Conservation (phyloP, 2,329 filamentous ascomycete genomes). For the Bretziella fagacearum region DNA sequence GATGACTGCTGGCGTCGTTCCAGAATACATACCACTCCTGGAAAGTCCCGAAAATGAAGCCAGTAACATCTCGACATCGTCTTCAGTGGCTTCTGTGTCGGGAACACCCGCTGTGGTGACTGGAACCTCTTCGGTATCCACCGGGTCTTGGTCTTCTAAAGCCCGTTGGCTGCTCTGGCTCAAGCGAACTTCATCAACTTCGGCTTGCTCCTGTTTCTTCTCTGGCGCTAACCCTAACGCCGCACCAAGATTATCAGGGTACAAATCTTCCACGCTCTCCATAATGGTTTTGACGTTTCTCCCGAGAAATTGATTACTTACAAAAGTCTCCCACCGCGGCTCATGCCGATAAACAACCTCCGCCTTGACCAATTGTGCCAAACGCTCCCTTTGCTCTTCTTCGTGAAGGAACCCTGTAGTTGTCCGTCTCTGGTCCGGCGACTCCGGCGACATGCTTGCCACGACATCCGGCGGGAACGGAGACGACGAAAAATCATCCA, state of each 20-base stretch:
- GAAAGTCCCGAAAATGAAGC: constrained; percentile 23
- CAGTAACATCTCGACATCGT: constrained; percentile 1
- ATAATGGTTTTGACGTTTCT: constrained; percentile 55
- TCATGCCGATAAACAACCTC: constrained; percentile 38
- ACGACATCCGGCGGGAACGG: constrained; percentile 55
- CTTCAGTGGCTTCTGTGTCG: neutral
- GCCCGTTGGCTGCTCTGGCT: constrained; percentile 3
- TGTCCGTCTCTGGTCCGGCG: no score
- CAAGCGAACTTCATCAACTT: constrained; percentile 49
- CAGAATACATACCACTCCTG: constrained; percentile 27
- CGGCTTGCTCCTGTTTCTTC: constrained; percentile 22
- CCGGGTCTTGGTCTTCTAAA: neutral
- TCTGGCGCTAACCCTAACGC: constrained; percentile 26
- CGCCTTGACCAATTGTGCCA: constrained; percentile 43
- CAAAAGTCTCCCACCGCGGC: constrained; percentile 47
- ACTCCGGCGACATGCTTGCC: constrained; percentile 67
- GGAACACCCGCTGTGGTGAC: no score
- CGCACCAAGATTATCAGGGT: constrained; percentile 45
- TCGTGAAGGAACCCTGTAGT: constrained; percentile 95
- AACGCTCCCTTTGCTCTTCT: constrained; percentile 55
- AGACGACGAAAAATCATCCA: constrained; percentile 24
- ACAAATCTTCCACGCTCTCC: constrained; percentile 77
- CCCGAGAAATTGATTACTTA: constrained; percentile 33
- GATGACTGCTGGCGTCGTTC: constrained; percentile 23
- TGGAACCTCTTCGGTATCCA: no score